phyloP scores from a whole-genome alignment of 345 rosid species.

The Angophora floribunda region DNA sequence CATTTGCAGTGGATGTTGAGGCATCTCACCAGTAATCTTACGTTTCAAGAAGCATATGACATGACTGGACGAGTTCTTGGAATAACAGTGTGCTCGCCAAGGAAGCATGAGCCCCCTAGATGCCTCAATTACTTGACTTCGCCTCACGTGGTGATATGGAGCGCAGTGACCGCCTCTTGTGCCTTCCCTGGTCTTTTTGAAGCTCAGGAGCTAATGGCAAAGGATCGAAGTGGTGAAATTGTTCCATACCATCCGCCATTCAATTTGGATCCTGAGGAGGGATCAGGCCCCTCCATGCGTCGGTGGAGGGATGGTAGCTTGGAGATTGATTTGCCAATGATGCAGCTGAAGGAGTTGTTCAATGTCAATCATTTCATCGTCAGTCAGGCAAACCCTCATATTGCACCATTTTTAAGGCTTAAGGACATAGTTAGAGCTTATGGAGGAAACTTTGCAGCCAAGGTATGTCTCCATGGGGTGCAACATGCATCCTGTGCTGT shows the following conservation, averaged over 20 bases:
- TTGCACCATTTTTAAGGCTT: slow-evolving; percentile 71
- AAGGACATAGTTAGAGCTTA: slow-evolving; percentile 75
- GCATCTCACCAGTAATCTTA: slow-evolving; percentile 83
- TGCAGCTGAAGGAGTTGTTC: slow-evolving; percentile 92
- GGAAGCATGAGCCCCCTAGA: slow-evolving; percentile 99
- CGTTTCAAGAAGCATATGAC: slow-evolving; percentile 98
- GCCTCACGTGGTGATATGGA: slow-evolving; percentile 98
- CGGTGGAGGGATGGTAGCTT: slow-evolving; percentile 99
- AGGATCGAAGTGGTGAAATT: slow-evolving; percentile 87
- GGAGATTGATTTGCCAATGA: slow-evolving; percentile 97
- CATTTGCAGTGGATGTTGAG: slow-evolving; percentile 88
- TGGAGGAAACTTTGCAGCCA: slow-evolving; percentile 97
- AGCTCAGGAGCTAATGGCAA: slow-evolving; percentile 98
- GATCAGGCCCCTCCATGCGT: slow-evolving; percentile 48
- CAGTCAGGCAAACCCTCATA: slow-evolving; percentile 98
- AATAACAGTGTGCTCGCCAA: slow-evolving; percentile 93
- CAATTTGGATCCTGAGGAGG: slow-evolving; percentile 72
- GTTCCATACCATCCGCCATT: slow-evolving; percentile 98
- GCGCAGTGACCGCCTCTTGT: slow-evolving; percentile 96
- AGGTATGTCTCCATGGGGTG: slow-evolving; percentile 33
- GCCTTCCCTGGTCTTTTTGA: slow-evolving; percentile 98
- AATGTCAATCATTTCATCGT: slow-evolving; percentile 97
- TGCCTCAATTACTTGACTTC: slow-evolving; percentile 97
- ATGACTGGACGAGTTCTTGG: slow-evolving; percentile 92
- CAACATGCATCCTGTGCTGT: background rate